Base-by-base conservation (phyloP, 495 filamentous ascomycete genomes). In the Penicillium cataractarum region DNA sequence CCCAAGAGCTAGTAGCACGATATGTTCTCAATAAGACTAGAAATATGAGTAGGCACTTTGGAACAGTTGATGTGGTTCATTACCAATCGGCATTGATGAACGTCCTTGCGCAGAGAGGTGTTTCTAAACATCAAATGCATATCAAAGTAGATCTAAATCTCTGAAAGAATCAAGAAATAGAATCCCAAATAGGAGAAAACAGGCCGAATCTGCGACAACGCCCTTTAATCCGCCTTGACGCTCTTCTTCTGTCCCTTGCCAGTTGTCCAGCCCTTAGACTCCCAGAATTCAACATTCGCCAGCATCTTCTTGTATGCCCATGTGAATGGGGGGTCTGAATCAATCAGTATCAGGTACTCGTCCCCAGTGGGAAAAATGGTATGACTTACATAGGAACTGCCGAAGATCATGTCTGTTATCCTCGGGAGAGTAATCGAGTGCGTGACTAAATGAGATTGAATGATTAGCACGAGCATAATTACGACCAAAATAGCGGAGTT, bases 361-460 rank as follows among this genome's bases (percentile, higher is more conserved):
- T 6, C 7, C 2, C 9, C 52, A 21, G 3, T n/a, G 22, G 12
- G 17, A 19, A 8, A 9, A 35, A 33, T 1, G 31, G 8, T 4
- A 33, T 40, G 21, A 57, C 67, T 32, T 65, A 70, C 67, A 78
- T 35, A 77, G 62, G 68, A 92, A 91, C 19, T 86, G 88, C 32
- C 88, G 74, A 32, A 88, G 67, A 69, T 93, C 90, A 60, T 86
- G 90, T 37, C 88, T 72, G 66, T 91, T 89, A 71, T 91, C 89
- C 52, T 90, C 89, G 3, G 85, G 85, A 21, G 74, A 80, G 66
- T 87, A 87, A 22, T 78, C 67, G 59, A 86, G 80, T 0, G 78
- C 76, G 68, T 86, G 85, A 42, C 54, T 56, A 42, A 15, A 40
- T 1, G 32, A 54, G 31, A 0, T 4, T 27, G 2, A 54, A 10